A percentile compares a stretch with the other conserved stretches of the same genome.
Evolutionary conservation across 2,329 filamentous ascomycete species (phyloP).

Genomic region (Pseudogymnoascus sp.): DNA sequence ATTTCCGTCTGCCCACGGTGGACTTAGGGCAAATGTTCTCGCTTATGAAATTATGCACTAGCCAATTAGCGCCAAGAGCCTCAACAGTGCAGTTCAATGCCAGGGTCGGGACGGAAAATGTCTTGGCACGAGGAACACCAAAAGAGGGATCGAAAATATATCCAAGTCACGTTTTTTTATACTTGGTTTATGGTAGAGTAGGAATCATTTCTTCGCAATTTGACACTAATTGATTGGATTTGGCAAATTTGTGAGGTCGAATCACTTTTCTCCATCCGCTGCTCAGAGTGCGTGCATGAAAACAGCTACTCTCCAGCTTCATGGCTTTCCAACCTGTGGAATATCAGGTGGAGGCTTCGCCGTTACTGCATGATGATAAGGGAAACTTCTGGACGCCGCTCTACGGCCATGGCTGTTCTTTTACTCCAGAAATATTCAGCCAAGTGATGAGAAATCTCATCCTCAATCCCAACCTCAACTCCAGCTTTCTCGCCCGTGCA

Average conservation of each 20-base stretch:
- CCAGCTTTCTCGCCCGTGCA: constrained; percentile 67
- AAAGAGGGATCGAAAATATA: neutral
- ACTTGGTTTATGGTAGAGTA: neutral
- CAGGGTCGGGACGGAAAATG: neutral
- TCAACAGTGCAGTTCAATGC: neutral
- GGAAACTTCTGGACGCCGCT: constrained; percentile 44
- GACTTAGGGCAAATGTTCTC: constrained; percentile 8
- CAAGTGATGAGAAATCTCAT: constrained; percentile 66
- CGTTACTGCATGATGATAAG: constrained; percentile 30
- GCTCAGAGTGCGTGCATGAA: neutral
- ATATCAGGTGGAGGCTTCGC: constrained; percentile 27
- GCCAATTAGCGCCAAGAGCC: constrained; percentile 6
- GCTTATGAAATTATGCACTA: constrained; percentile 9
- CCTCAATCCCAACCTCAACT: constrained; percentile 72
- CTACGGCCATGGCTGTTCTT: constrained; percentile 50
- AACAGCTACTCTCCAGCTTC: neutral
- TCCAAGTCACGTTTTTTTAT: neutral
- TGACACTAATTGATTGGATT: neutral
- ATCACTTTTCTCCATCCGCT: neutral
- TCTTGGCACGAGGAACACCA: neutral
- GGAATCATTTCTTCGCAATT: neutral
- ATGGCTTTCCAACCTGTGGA: constrained; percentile 32
- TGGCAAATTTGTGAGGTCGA: neutral
- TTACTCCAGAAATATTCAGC: constrained; percentile 54
- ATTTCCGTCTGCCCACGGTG: constrained; percentile 7